Percentiles rank a stretch among this genome's conserved stretches.
phyloP scores from a whole-genome alignment of 2,329 filamentous ascomycete genomes.

The Pseudogymnoascus sp. region DNA sequence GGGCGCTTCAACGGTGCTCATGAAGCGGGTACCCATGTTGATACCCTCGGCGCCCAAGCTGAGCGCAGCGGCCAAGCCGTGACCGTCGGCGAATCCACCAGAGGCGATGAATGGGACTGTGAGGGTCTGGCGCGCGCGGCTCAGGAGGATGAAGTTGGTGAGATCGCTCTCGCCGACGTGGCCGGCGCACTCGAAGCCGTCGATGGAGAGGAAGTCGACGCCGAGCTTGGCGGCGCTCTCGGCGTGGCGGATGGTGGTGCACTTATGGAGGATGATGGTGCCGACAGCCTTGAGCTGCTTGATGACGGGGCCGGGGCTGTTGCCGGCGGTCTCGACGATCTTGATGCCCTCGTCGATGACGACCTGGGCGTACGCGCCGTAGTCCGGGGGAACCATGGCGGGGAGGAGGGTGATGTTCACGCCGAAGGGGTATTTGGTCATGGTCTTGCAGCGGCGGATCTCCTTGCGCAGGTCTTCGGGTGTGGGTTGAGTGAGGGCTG shows the following conservation, averaged over 20 bases:
- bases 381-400: slow-evolving; percentile 81
- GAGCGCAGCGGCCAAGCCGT: slow-evolving; percentile 84
- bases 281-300: slow-evolving; percentile 73
- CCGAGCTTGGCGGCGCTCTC: slow-evolving; percentile 86
- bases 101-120: slow-evolving; percentile 88
- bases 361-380: slow-evolving; percentile 81
- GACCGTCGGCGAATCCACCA: slow-evolving; percentile 89
- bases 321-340: slow-evolving; percentile 89
- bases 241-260: slow-evolving; percentile 91
- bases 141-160: slow-evolving; percentile 82
- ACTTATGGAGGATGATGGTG: slow-evolving; percentile 85
- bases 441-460: slow-evolving; percentile 73
- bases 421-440: slow-evolving; percentile 75
- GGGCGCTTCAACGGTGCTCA: slow-evolving; percentile 89
- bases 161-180: slow-evolving; percentile 84
- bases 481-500: slow-evolving; percentile 83
- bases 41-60: slow-evolving; percentile 85
- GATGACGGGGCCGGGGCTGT: slow-evolving; percentile 85
- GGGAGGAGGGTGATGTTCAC: slow-evolving; percentile 95
- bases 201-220: slow-evolving; percentile 93
- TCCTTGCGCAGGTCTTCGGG: slow-evolving; percentile 89
- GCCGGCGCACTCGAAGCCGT: slow-evolving; percentile 93
- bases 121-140: slow-evolving; percentile 73
- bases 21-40: slow-evolving; percentile 98
- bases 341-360: slow-evolving; percentile 87